Conservation (phyloP, 164 flowering plant species). For the Magnolia kwangsiensis region DNA sequence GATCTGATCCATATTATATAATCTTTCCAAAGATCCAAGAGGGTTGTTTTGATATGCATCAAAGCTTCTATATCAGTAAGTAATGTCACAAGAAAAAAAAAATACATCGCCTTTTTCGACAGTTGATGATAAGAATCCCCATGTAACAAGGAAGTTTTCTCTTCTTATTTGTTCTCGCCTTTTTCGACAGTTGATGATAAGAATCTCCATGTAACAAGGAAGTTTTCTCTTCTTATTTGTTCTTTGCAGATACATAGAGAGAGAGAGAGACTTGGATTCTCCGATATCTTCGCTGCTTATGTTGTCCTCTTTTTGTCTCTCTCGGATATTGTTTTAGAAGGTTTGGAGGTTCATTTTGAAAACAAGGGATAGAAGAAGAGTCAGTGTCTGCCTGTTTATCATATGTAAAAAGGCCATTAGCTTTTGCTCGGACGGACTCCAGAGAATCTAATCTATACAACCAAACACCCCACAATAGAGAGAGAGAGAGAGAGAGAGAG, state of each 20-base stretch:
- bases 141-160: background rate
- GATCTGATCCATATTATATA: slow-evolving; percentile 7
- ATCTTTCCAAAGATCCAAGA: background rate
- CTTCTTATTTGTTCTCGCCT: background rate
- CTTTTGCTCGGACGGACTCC: slow-evolving; percentile 4
- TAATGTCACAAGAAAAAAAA: background rate
- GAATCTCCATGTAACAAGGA: slow-evolving; percentile 1
- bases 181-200: background rate
- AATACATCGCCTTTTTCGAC: background rate
- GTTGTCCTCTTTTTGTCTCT: background rate
- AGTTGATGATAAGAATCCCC: background rate
- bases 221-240: background rate
- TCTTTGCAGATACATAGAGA: background rate
- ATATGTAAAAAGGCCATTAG: background rate
- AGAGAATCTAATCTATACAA: slow-evolving; percentile 5
- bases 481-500: background rate
- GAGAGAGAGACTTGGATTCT: background rate
- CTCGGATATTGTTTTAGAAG: background rate
- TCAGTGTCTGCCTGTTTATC: background rate
- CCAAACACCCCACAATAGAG: background rate
- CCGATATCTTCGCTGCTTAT: background rate
- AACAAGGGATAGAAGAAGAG: background rate
- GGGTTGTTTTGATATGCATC: too few species aligned
- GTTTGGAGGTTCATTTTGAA: background rate
- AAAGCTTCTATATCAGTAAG: background rate